These are phyloP conservation scores for Pestalotiopsis sp. DNA, from an alignment of 2,329 filamentous ascomycete species.

Conservation along the genomic window DNA sequence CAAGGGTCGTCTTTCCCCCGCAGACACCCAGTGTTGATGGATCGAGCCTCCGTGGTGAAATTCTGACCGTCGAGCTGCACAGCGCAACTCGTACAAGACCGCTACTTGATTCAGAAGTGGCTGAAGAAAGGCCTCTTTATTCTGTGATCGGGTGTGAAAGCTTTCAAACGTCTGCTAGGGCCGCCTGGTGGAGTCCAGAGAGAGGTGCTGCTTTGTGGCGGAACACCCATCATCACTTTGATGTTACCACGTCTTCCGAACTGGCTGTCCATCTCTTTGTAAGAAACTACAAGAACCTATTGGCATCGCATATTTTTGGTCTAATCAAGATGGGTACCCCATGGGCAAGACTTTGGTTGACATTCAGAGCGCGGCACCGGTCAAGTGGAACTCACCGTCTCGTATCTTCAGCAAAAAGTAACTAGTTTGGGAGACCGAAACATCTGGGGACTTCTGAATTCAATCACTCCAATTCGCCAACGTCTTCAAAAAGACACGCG, in stretches of 20 bases:
- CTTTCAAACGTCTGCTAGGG: not conserved
- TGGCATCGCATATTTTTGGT: not conserved
- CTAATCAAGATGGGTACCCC: not conserved
- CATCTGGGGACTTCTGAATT: slow-evolving; percentile 53
- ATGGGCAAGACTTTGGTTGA: not conserved
- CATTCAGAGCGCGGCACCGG: not conserved
- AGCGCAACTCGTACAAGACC: not conserved
- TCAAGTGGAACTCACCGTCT: not conserved
- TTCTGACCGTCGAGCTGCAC: not conserved
- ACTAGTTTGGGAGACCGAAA: not conserved
- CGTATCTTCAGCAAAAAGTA: not conserved
- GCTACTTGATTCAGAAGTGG: not conserved
- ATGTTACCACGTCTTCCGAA: not conserved
- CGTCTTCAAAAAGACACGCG: slow-evolving; percentile 97
- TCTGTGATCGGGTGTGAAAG: not conserved
- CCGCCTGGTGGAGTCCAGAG: not conserved
- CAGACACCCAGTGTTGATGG: not conserved
- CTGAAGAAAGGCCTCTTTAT: not conserved
- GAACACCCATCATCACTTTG: not conserved
- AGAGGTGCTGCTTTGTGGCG: not conserved
- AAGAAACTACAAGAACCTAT: not conserved
- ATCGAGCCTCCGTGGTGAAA: not conserved
- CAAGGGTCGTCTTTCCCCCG: not conserved
- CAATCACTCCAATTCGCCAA: slow-evolving; percentile 99
- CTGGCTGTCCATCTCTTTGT: not conserved